Percentiles rank a stretch among this genome's conserved stretches.
phyloP scores from a whole-genome alignment of 192 early-diverging fungal species.

The Diversispora eburnea region DNA sequence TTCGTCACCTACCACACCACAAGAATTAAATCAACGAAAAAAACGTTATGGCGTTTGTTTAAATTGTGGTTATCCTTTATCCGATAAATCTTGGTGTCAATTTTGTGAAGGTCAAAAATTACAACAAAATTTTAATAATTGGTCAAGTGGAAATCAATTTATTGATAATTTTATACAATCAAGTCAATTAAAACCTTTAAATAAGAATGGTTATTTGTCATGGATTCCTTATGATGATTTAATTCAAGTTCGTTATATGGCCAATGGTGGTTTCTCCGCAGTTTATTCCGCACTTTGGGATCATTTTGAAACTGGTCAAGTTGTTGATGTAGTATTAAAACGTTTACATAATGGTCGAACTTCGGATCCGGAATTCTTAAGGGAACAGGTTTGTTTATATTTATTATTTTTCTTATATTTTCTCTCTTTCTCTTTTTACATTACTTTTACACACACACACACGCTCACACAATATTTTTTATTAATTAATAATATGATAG shows the following conservation, averaged over 20 bases:
- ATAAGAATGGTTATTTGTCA: not conserved
- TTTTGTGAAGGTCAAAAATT: conserved; percentile 2
- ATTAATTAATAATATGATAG: not conserved
- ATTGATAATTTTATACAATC: conserved; percentile 12
- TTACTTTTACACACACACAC: not conserved
- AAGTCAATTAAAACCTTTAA: not conserved
- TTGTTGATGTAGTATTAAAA: not conserved
- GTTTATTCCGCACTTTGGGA: conserved; percentile 12
- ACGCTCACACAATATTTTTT: not conserved
- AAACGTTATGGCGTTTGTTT: not conserved
- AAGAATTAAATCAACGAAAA: not conserved
- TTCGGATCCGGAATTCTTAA: conserved; percentile 16
- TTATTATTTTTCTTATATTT: not conserved
- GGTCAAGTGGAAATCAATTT: conserved; percentile 12
- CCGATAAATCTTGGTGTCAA: conserved; percentile 1
- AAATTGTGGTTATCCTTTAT: not conserved
- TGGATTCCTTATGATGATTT: conserved; percentile 24
- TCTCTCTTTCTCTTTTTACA: not conserved
- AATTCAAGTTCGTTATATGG: not conserved
- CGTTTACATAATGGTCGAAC: conserved; percentile 7
- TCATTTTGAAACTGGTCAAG: not conserved
- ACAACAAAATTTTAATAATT: not conserved
- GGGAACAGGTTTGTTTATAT: not conserved
- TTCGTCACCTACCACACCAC: too few species aligned
- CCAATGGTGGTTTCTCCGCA: conserved; percentile 1